Conservation (phyloP, 176 grass and related monocot genomes). For the Saccharum officinarum region DNA sequence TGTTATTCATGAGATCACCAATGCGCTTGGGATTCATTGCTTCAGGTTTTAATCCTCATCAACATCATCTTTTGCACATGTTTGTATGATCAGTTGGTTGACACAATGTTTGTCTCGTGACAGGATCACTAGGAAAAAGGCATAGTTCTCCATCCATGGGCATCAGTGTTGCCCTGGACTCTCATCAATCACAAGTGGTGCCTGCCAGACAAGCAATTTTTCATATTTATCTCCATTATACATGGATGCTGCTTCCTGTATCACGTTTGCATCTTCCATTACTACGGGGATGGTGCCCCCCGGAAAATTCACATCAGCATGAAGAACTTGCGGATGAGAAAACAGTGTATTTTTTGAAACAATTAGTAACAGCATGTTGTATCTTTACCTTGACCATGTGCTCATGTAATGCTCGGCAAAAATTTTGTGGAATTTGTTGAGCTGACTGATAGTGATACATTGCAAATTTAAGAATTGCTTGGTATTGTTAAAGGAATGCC, state of each 20-base stretch:
- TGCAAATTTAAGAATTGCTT: conserved; percentile 2
- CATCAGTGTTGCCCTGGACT: not conserved
- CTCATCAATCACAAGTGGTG: not conserved
- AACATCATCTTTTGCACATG: not conserved
- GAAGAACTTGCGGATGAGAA: conserved; percentile 16
- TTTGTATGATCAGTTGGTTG: conserved; percentile 7
- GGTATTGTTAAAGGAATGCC: not conserved
- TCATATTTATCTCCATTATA: conserved; percentile 1
- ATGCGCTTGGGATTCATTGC: conserved; percentile 91
- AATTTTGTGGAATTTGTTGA: conserved; percentile 9
- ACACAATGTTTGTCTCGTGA: conserved; percentile 22
- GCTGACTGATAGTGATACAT: conserved; percentile 6
- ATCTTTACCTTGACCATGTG: conserved; percentile 22
- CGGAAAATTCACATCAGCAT: conserved; percentile 24
- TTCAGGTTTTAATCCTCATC: conserved; percentile 64
- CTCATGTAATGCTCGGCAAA: not conserved
- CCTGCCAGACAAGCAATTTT: conserved; percentile 19
- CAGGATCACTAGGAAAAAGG: conserved; percentile 97
- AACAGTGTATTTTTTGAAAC: conserved; percentile 9
- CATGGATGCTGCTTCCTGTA: not conserved
- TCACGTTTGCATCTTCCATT: conserved; percentile 12
- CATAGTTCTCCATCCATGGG: conserved; percentile 39
- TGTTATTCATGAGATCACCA: conserved; percentile 95
- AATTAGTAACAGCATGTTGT: conserved; percentile 26
- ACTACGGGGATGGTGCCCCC: not conserved